A percentile compares a stretch with the other conserved stretches of the same genome.
phyloP scores from a whole-genome alignment of 108 stramenopile genomes.

The Cylindrotheca closterium region DNA sequence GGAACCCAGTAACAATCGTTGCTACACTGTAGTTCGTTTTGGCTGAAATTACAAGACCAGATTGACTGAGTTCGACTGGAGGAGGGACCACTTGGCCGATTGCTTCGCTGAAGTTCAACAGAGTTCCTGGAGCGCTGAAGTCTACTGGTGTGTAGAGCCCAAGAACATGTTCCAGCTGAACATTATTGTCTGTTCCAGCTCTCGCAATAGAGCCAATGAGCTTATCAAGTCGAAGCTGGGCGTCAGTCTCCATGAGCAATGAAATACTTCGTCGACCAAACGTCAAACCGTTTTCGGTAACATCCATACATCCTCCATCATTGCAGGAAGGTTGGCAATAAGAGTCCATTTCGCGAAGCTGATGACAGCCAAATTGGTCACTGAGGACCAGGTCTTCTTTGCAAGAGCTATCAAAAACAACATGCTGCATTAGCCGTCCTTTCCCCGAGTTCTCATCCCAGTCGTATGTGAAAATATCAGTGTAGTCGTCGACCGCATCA shows the following conservation, averaged over 20 bases:
- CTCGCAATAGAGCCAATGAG: background rate
- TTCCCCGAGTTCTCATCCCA: background rate
- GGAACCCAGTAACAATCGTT: background rate
- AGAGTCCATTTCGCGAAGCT: constrained; percentile 23
- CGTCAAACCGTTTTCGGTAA: no score
- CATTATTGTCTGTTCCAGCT: background rate
- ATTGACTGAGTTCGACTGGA: background rate
- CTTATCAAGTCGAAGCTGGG: background rate
- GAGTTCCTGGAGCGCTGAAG: background rate
- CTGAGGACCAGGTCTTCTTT: constrained; percentile 25
- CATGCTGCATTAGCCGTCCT: constrained; percentile 13
- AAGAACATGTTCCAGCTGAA: background rate
- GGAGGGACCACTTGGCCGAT: background rate
- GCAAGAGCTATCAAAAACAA: constrained; percentile 29
- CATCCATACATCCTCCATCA: no score
- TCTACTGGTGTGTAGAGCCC: background rate
- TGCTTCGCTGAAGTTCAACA: background rate
- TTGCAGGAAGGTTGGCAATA: no score
- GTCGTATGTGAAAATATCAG: background rate
- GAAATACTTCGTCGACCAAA: no score
- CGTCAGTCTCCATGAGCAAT: no score
- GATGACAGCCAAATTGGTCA: constrained; percentile 28
- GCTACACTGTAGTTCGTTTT: background rate
- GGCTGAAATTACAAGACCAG: background rate
- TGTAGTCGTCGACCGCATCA: constrained; percentile 11